These are phyloP conservation scores for Akanthomyces dipterigenus DNA, from an alignment of 2,329 filamentous ascomycete species.

Conservation along the genomic window DNA sequence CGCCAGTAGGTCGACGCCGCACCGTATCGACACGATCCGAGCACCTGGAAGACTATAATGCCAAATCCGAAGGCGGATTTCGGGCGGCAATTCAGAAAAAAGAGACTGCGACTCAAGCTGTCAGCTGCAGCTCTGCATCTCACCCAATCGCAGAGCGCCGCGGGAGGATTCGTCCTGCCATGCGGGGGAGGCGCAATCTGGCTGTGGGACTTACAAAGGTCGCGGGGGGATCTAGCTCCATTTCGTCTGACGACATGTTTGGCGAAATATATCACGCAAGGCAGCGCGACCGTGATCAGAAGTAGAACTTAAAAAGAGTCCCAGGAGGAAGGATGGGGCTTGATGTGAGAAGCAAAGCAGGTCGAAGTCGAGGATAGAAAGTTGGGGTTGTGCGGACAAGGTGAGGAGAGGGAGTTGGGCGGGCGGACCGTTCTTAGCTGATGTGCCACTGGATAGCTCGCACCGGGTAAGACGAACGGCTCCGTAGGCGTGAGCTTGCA, in stretches of 20 bases:
- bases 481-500: background rate
- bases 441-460: background rate
- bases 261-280: background rate
- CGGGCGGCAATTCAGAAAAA: conserved; percentile 37
- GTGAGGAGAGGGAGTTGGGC: background rate
- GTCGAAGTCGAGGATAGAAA: background rate
- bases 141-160: background rate
- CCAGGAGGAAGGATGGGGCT: background rate
- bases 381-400: background rate
- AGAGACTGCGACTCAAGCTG: conserved; percentile 25
- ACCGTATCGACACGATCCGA: conserved; percentile 38
- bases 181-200: background rate
- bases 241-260: background rate
- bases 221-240: background rate
- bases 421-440: background rate
- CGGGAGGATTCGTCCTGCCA: background rate
- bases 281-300: background rate
- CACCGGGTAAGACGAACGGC: background rate
- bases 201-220: conserved; percentile 1
- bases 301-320: background rate
- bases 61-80: conserved; percentile 44
- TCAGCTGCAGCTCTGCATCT: background rate
- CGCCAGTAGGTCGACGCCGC: conserved; percentile 20
- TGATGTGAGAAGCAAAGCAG: background rate
- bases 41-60: conserved; percentile 34